Conservation (phyloP, 2,329 filamentous ascomycete species). For the Ophiostoma novo-ulmi region DNA sequence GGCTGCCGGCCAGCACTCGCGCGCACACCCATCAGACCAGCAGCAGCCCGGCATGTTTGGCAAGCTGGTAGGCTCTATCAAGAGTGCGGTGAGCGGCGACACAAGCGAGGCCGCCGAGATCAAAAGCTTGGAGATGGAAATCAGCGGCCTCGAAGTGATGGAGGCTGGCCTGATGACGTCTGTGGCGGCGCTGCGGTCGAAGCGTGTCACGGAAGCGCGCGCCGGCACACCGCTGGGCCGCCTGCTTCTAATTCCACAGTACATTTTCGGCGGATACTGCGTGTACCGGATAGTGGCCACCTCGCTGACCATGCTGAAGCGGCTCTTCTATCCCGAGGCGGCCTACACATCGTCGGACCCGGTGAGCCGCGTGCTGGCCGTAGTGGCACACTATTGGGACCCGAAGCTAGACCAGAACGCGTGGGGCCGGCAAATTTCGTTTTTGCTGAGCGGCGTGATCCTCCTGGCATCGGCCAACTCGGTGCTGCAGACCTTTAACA, state of each 20-base stretch:
- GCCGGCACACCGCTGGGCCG: conserved; percentile 63
- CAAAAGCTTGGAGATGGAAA: conserved; percentile 63
- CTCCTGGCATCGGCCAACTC: conserved; percentile 75
- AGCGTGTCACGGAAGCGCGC: conserved; percentile 59
- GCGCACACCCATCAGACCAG: not conserved
- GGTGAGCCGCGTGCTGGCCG: conserved; percentile 74
- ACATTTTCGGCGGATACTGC: conserved; percentile 74
- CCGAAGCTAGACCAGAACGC: conserved; percentile 74
- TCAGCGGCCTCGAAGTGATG: conserved; percentile 76
- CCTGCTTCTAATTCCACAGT: conserved; percentile 56
- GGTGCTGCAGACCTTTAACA: conserved; percentile 76
- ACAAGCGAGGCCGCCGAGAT: conserved; percentile 58
- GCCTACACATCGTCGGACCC: conserved; percentile 69
- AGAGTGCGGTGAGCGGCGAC: conserved; percentile 49
- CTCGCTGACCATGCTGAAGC: conserved; percentile 60
- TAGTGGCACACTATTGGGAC: conserved; percentile 79
- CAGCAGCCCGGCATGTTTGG: conserved; percentile 45
- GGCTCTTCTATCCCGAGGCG: conserved; percentile 44
- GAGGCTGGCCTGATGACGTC: conserved; percentile 63
- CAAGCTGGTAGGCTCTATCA: conserved; percentile 62
- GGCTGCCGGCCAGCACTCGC: not conserved
- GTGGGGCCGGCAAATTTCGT: conserved; percentile 81
- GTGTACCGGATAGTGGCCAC: conserved; percentile 76
- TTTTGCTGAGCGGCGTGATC: conserved; percentile 76
- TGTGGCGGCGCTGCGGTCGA: conserved; percentile 57